These are phyloP conservation scores for Diaporthe sp. DNA, from an alignment of 2,329 filamentous ascomycete genomes.

Conservation along the genomic window DNA sequence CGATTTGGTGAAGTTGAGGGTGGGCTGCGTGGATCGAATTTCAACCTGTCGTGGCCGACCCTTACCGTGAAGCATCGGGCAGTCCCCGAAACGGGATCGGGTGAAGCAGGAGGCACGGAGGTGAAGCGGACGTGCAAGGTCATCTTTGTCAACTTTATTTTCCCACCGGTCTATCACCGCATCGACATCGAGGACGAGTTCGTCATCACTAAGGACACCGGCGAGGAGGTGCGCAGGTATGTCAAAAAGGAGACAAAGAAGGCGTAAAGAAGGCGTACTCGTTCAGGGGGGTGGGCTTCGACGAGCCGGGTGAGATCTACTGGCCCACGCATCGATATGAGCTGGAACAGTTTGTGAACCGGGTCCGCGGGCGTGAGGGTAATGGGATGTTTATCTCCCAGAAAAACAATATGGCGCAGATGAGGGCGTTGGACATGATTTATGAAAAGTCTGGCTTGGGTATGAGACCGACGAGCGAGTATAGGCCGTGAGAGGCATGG, in stretches of 20 bases:
- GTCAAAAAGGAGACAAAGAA: conserved; percentile 42
- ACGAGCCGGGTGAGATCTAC: conserved; percentile 46
- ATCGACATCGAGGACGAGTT: conserved; percentile 50
- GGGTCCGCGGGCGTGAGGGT: conserved; percentile 50
- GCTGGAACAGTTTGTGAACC: conserved; percentile 61
- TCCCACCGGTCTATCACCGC: conserved; percentile 45
- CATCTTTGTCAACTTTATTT: conserved; percentile 43
- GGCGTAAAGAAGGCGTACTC: conserved; percentile 50
- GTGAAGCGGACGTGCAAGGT: conserved; percentile 42
- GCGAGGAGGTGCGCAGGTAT: conserved; percentile 40
- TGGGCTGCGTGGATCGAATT: conserved; percentile 40
- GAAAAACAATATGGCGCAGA: conserved; percentile 55
- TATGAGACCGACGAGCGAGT: conserved; percentile 34
- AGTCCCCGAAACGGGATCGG: conserved; percentile 38
- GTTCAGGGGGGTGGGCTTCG: conserved; percentile 45
- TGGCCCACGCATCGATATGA: conserved; percentile 58
- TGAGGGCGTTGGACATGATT: conserved; percentile 58
- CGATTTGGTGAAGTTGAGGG: conserved; percentile 47
- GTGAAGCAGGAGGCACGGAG: conserved; percentile 38
- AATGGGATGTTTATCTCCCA: conserved; percentile 51
- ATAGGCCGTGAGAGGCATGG: background rate
- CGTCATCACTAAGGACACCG: conserved; percentile 41
- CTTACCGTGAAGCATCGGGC: conserved; percentile 38
- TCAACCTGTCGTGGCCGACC: conserved; percentile 37
- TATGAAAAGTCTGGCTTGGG: conserved; percentile 51